Conservation (phyloP, 2,329 filamentous ascomycete species). For the Chlorencoelia australis region DNA sequence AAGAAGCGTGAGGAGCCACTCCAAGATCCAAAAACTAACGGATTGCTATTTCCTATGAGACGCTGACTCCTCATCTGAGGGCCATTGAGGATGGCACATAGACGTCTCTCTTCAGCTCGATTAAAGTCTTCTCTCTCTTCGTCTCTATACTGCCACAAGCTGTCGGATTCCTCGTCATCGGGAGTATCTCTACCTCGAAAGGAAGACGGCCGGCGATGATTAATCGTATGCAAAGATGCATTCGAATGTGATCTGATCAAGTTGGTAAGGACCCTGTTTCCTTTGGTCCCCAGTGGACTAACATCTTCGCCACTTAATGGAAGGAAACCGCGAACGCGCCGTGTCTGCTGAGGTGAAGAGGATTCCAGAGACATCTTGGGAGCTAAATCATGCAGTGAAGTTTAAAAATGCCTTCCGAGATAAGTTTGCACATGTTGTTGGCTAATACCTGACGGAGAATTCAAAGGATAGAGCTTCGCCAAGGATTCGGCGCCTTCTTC, state of each 20-base stretch:
- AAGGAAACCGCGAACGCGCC: conserved; percentile 20
- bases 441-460: too few relatives aligned
- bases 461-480: too few relatives aligned
- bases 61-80: conserved; percentile 73
- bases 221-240: conserved; percentile 15
- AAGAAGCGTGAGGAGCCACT: too few relatives aligned
- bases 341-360: too few relatives aligned
- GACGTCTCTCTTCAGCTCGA: conserved; percentile 42
- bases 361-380: too few relatives aligned
- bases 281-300: conserved; percentile 25
- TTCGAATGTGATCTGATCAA: conserved; percentile 25
- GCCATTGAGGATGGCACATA: conserved; percentile 50
- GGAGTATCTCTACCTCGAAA: conserved; percentile 12
- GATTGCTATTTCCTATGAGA: conserved; percentile 81
- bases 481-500: too few relatives aligned
- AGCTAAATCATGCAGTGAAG: too few relatives aligned
- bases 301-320: conserved; percentile 20
- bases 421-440: too few relatives aligned
- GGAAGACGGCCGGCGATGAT: conserved; percentile 13
- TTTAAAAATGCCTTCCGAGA: too few relatives aligned
- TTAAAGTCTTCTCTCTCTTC: conserved; percentile 18
- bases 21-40: too few relatives aligned
- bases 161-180: conserved; percentile 19
- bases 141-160: conserved; percentile 8
- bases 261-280: conserved; percentile 20